phyloP scores from a whole-genome alignment of 768 basidiomycete species.

The Harrya chromipes region DNA sequence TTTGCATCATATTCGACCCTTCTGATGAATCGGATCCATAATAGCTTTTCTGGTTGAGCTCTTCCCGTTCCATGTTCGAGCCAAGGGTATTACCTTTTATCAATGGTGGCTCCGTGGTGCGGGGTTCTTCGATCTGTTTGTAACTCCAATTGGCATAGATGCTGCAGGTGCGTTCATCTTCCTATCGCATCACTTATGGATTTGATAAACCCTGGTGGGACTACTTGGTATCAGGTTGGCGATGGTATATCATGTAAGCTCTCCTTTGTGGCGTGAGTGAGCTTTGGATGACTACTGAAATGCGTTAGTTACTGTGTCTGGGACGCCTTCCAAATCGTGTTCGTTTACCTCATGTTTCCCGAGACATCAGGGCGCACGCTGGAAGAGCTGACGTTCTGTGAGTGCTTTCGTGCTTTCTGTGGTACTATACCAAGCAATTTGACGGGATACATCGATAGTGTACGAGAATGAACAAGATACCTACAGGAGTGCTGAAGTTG shows the following conservation, averaged over 20 bases:
- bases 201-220: neutral
- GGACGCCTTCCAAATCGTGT: conserved; percentile 12
- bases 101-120: conserved; percentile 51
- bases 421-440: conserved; percentile 22
- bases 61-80: conserved; percentile 62
- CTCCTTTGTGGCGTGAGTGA: no score
- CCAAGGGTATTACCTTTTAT: conserved; percentile 59
- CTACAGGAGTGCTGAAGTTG: neutral
- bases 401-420: neutral
- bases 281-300: neutral
- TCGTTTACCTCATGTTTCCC: conserved; percentile 18
- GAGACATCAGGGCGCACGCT: conserved; percentile 19
- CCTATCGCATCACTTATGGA: neutral
- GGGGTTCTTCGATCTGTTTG: conserved; percentile 11
- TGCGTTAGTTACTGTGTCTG: conserved; percentile 14
- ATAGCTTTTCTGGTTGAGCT: conserved; percentile 64
- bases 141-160: conserved; percentile 17
- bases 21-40: neutral
- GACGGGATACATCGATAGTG: neutral
- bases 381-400: conserved; percentile 18
- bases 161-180: conserved; percentile 3
- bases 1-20: no score
- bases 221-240: conserved; percentile 5
- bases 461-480: conserved; percentile 2
- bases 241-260: conserved; percentile 13